Evolutionary conservation across 2,329 filamentous ascomycete species (phyloP), one percentile per base, ranked within the genome.

Genomic region (Fusarium sp.): DNA sequence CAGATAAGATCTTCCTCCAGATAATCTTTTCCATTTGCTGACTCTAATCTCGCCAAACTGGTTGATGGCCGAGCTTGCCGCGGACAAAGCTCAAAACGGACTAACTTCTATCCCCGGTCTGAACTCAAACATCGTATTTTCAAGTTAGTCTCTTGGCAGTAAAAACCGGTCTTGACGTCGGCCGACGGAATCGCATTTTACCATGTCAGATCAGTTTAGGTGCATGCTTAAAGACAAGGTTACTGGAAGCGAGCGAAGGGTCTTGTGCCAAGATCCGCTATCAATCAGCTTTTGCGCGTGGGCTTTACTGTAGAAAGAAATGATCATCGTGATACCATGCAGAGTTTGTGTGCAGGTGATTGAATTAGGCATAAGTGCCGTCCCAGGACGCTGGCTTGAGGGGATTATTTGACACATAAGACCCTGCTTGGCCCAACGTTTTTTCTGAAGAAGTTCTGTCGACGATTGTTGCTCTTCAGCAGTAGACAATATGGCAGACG

Each of bases 1-100:
- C 52, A 58, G 65, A 67, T 67, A 67, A 67, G 63, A 67, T 67
- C 26, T 42, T 39, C 15, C 47, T 5, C n/a, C 15, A 47, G 52
- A 67, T 67, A 58, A 57, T 52, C 59, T 54, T 3, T 24, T 28
- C 50, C 19, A 17, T 36, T 21, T 24, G 11, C 43, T 21, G 5
- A 17, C 19, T 10, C 21, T 33, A 55, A 57, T 66, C 26, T 66
- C 57, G 28, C n/a, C 42, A 43, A 42, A 19, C 15, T n/a, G 14
- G 21, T 14, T 21, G 5, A 43, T 34, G 45, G 31, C 44, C 31
- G 22, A 46, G 19, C 5, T 21, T 22, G 24, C 22, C 17, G 24
- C 58, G 42, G 52, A 52, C 5, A 43, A 2, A 2, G 21, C 62
- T 28, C 21, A 40, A 65, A 64, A 14, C 14, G 19, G 38, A 2